phyloP scores from a whole-genome alignment of 73 alveolate species.

The Paramecium sonneborni region DNA sequence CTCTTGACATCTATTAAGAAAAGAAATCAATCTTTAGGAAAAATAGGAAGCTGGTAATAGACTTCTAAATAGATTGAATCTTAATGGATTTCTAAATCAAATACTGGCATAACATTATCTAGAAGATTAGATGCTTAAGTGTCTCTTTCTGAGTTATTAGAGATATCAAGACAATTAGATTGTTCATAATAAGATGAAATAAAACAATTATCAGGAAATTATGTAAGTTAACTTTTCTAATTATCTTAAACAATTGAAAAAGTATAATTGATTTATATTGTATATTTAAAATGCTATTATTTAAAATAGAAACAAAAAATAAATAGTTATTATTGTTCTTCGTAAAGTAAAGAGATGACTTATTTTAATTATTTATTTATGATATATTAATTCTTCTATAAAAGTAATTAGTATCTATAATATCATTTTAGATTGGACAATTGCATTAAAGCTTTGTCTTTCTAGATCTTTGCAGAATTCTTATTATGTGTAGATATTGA shows the following conservation, averaged over 20 bases:
- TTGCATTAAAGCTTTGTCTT: constrained; percentile 13
- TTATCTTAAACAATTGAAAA: neutral
- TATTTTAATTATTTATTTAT: neutral
- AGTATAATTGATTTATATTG: too few species aligned
- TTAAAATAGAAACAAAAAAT: too few species aligned
- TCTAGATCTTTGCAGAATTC: constrained; percentile 1
- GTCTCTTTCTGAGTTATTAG: neutral
- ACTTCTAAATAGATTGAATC: neutral
- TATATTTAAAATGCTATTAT: too few species aligned
- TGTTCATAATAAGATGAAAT: neutral
- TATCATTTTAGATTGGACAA: neutral
- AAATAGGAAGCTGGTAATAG: neutral
- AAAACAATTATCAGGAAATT: neutral
- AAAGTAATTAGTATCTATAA: neutral
- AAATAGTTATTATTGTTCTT: too few species aligned
- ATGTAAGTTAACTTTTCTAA: neutral
- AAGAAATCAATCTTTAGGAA: neutral
- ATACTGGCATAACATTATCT: neutral
- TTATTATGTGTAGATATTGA: neutral
- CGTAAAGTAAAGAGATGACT: neutral
- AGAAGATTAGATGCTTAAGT: neutral
- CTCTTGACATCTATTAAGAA: neutral
- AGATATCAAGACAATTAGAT: constrained; percentile 3
- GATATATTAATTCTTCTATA: neutral
- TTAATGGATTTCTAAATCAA: neutral